A percentile compares a stretch with the other conserved stretches of the same genome.
These are phyloP conservation scores for Podila epicladia DNA, from an alignment of 192 early-diverging fungal species.

Conservation along the genomic window DNA sequence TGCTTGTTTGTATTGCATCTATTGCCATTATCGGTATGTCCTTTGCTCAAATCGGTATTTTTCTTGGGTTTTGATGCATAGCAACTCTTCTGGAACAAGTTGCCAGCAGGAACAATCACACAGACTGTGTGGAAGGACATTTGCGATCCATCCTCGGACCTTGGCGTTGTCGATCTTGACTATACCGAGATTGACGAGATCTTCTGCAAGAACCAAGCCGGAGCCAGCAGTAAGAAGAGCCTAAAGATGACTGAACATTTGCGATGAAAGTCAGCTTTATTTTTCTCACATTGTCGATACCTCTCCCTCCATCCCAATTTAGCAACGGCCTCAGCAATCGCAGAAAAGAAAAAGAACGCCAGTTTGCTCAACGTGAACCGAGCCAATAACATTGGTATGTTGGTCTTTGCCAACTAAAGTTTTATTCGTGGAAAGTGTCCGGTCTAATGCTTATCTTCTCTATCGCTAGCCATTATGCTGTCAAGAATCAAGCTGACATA, in stretches of 20 bases:
- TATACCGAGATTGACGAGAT: constrained; percentile 57
- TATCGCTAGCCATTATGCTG: constrained; percentile 62
- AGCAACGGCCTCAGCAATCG: constrained; percentile 6
- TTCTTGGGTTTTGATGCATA: constrained; percentile 1
- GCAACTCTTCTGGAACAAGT: constrained; percentile 68
- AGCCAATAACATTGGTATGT: constrained; percentile 65
- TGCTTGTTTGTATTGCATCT: neutral
- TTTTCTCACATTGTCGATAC: neutral
- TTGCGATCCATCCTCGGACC: constrained; percentile 33
- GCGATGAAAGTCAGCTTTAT: neutral
- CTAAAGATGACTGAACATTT: neutral
- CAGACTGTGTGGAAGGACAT: constrained; percentile 67
- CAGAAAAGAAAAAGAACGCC: constrained; percentile 47
- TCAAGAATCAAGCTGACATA: constrained; percentile 59
- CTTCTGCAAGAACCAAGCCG: constrained; percentile 55
- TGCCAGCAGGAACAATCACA: constrained; percentile 54
- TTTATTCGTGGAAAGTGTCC: too few species aligned
- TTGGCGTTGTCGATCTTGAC: constrained; percentile 45
- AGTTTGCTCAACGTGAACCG: constrained; percentile 63
- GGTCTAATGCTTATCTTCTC: neutral
- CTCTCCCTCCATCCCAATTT: neutral
- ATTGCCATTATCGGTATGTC: neutral
- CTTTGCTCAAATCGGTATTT: neutral
- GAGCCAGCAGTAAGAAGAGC: constrained; percentile 15
- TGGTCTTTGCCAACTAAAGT: too few species aligned